Evolutionary conservation across 306 rosid genomes (phyloP).

Genomic region (Prinsepia uniflora): DNA sequence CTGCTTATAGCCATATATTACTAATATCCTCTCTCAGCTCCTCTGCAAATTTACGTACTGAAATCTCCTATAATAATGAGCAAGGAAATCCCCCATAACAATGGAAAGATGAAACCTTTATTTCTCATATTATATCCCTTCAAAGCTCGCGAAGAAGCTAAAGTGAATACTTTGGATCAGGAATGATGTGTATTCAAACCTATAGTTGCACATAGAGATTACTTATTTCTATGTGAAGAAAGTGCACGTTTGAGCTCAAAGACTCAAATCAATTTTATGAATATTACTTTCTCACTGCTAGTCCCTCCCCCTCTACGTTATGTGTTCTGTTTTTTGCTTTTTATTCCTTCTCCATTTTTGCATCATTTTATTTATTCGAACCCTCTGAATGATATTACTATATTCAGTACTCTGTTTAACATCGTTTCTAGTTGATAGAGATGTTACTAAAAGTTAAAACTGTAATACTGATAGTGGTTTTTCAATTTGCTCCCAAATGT

Average conservation of each 20-base stretch:
- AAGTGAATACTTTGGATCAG: neutral
- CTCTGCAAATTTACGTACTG: neutral
- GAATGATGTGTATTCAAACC: neutral
- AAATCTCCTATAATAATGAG: neutral
- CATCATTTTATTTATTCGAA: neutral
- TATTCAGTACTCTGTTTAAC: neutral
- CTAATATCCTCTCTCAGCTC: neutral
- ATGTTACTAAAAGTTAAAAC: neutral
- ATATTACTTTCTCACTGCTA: neutral
- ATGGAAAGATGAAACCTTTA: neutral
- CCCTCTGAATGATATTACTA: neutral
- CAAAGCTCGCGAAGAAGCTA: neutral
- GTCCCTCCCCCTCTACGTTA: neutral
- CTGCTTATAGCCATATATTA: neutral
- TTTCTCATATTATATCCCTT: neutral
- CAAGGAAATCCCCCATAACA: too few relatives aligned
- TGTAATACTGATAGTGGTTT: constrained; percentile 13
- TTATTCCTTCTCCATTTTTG: neutral
- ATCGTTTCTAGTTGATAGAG: neutral
- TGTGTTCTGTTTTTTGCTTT: neutral
- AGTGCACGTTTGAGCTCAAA: neutral
- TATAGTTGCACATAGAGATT: neutral
- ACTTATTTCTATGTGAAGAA: neutral
- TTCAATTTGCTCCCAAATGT: constrained; percentile 30
- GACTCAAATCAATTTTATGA: neutral